Evolutionary conservation across 2,329 filamentous ascomycete genomes (phyloP).

Genomic region (Venturiaceae sp.): DNA sequence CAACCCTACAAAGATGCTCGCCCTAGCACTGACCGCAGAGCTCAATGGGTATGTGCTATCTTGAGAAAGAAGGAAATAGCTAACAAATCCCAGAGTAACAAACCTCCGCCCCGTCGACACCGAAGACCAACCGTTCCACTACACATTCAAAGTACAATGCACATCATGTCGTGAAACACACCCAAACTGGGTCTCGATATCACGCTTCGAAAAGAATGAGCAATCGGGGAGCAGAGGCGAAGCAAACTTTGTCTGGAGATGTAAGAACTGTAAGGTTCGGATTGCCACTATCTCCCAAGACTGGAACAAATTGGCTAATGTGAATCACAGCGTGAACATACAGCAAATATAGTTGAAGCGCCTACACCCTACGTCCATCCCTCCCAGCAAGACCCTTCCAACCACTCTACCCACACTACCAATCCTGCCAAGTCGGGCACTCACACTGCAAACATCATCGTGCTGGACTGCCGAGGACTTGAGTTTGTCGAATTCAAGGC

Average conservation of each 20-base stretch:
- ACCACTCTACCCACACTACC: slow-evolving; percentile 19
- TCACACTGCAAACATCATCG: slow-evolving; percentile 69
- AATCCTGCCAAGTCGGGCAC: slow-evolving; percentile 52
- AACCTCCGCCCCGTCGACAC: slow-evolving; percentile 80
- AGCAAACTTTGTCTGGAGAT: slow-evolving; percentile 99
- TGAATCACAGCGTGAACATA: slow-evolving; percentile 60
- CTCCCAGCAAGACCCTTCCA: neutral
- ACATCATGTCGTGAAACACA: slow-evolving; percentile 93
- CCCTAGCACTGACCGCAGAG: slow-evolving; percentile 58
- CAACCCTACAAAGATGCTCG: slow-evolving; percentile 14
- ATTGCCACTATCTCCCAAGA: neutral
- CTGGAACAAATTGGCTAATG: neutral
- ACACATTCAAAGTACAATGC: slow-evolving; percentile 96
- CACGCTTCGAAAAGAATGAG: slow-evolving; percentile 73
- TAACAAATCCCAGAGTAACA: slow-evolving; percentile 59
- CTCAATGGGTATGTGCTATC: slow-evolving; percentile 49
- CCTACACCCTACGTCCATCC: slow-evolving; percentile 53
- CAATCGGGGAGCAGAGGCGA: slow-evolving; percentile 89
- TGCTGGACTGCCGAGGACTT: slow-evolving; percentile 87
- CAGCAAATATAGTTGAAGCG: slow-evolving; percentile 69
- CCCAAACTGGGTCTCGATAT: slow-evolving; percentile 76
- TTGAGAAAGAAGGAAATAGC: neutral
- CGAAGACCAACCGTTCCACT: slow-evolving; percentile 77
- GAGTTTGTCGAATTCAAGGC: slow-evolving; percentile 88
- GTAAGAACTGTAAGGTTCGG: slow-evolving; percentile 89